Evolutionary conservation across 257 asterid genomes (phyloP).

Genomic region (Solanum microdontum): DNA sequence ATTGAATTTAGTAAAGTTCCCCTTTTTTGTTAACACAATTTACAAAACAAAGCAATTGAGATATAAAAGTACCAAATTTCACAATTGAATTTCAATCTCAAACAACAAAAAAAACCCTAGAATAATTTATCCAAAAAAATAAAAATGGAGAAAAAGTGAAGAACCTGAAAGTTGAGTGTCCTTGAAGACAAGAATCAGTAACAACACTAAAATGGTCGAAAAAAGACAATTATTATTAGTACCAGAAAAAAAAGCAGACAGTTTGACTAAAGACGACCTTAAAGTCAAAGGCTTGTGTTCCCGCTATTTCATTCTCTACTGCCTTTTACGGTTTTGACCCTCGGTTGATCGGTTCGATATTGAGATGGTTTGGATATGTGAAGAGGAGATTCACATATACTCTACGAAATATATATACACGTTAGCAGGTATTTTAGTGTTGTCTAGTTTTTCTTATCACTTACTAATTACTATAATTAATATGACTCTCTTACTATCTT

Average conservation of each 20-base stretch:
- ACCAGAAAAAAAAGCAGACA: not conserved
- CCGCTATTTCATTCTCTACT: not conserved
- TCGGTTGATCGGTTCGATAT: not conserved
- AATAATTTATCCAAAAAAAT: not conserved
- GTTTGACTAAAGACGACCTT: not conserved
- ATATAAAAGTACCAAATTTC: not conserved
- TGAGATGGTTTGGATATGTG: not conserved
- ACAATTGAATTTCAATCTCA: not conserved
- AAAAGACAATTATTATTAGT: not conserved
- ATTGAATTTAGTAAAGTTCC: not conserved
- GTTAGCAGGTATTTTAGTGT: too few relatives aligned
- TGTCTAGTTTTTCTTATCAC: too few relatives aligned
- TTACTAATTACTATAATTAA: too few relatives aligned
- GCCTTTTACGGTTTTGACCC: not conserved
- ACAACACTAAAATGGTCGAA: not conserved
- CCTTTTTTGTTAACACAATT: not conserved
- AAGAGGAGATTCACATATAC: not conserved
- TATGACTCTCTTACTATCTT: too few relatives aligned
- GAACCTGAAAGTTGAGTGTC: not conserved
- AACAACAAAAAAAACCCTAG: not conserved
- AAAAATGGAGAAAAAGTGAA: not conserved
- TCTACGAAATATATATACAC: too few relatives aligned
- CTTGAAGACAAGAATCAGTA: not conserved
- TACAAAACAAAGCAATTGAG: not conserved
- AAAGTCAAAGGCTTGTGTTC: not conserved